Evolutionary conservation across 2,329 filamentous ascomycete species (phyloP).

Genomic region (Aspergillus neoniger): DNA sequence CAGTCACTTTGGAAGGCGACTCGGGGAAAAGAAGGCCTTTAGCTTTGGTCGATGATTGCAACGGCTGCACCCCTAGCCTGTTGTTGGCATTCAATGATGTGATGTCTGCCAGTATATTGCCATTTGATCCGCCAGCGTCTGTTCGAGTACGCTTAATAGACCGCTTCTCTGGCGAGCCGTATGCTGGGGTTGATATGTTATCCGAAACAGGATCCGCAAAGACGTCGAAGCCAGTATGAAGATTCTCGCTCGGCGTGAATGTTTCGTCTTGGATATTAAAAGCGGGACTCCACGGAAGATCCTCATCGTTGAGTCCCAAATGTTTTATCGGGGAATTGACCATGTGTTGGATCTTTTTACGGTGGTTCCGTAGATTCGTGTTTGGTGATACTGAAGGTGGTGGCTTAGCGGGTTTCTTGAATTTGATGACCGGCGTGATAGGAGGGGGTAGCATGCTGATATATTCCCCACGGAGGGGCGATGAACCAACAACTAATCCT

Average conservation of each 20-base stretch:
- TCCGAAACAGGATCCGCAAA: conserved; percentile 51
- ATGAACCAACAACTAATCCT: conserved; percentile 58
- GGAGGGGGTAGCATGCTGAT: conserved; percentile 68
- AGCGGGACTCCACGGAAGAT: conserved; percentile 49
- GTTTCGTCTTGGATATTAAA: conserved; percentile 55
- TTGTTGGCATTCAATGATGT: conserved; percentile 41
- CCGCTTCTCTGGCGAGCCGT: conserved; percentile 59
- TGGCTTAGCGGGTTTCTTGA: conserved; percentile 66
- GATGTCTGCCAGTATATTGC: conserved; percentile 53
- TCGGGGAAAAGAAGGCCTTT: conserved; percentile 39
- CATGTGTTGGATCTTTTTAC: conserved; percentile 77
- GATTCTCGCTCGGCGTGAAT: conserved; percentile 41
- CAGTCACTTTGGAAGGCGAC: conserved; percentile 43
- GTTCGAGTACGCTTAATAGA: conserved; percentile 53
- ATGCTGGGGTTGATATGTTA: conserved; percentile 40
- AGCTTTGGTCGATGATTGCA: conserved; percentile 38
- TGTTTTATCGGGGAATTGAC: conserved; percentile 71
- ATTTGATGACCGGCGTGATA: conserved; percentile 79
- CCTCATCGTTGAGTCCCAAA: conserved; percentile 44
- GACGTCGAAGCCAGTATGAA: conserved; percentile 57
- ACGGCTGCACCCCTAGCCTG: conserved; percentile 34
- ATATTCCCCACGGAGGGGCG: conserved; percentile 64
- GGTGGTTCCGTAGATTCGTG: conserved; percentile 86
- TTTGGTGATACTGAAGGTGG: conserved; percentile 86
- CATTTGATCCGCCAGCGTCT: conserved; percentile 52